phyloP scores from a whole-genome alignment of 2,329 filamentous ascomycete genomes.

The Penicillium sp. region DNA sequence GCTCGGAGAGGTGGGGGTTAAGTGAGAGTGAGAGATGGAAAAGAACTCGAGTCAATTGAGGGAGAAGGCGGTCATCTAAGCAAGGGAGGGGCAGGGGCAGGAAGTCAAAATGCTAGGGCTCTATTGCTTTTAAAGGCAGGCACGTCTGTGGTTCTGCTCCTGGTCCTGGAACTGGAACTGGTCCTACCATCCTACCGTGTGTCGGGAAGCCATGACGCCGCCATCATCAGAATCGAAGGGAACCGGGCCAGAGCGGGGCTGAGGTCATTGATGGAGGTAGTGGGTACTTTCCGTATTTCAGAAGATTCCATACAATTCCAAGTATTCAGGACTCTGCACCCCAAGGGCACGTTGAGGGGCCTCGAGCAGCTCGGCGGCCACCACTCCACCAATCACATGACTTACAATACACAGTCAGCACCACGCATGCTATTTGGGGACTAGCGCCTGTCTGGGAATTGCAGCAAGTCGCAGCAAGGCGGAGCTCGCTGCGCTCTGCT shows the following conservation, averaged over 20 bases:
- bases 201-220: conserved; percentile 22
- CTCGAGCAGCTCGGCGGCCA: not conserved
- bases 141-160: not conserved
- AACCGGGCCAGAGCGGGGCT: conserved; percentile 20
- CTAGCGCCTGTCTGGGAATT: conserved; percentile 6
- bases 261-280: conserved; percentile 17
- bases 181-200: not conserved
- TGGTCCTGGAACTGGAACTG: no score
- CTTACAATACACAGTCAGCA: not conserved
- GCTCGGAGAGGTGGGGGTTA: not conserved
- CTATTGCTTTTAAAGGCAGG: conserved; percentile 8
- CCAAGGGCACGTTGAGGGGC: not conserved
- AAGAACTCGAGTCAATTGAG: conserved; percentile 12
- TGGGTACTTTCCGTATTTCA: conserved; percentile 2
- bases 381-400: conserved; percentile 15
- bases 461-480: conserved; percentile 16
- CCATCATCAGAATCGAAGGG: conserved; percentile 14
- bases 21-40: not conserved
- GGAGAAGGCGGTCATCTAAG: conserved; percentile 1
- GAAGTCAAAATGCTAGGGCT: not conserved
- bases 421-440: not conserved
- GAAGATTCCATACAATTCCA: not conserved
- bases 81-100: conserved; percentile 11
- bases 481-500: not conserved
- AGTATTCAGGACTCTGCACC: conserved; percentile 1